A percentile compares a stretch with the other conserved stretches of the same genome.
Conservation (phyloP, 257 asterid species). For the Jacaranda copaia region DNA sequence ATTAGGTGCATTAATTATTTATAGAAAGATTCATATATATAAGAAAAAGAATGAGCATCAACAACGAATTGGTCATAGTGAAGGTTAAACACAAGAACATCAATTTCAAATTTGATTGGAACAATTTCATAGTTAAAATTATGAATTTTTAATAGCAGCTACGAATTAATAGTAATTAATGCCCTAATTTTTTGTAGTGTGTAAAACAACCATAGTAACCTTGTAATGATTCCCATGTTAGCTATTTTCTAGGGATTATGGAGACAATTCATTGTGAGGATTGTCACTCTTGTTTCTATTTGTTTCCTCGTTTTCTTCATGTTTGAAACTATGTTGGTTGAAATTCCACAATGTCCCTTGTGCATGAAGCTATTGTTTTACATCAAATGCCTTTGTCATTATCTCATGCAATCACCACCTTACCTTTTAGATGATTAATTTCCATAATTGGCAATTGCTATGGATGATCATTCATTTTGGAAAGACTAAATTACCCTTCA, state of each 20-base stretch:
- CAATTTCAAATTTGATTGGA: too few relatives aligned
- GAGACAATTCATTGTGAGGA: neutral
- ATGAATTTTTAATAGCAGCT: too few relatives aligned
- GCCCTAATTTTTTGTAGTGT: neutral
- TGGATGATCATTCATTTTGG: neutral
- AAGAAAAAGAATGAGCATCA: too few relatives aligned
- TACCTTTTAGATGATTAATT: neutral
- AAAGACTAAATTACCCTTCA: neutral
- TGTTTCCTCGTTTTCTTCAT: conserved; percentile 25
- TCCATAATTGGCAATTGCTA: conserved; percentile 27
- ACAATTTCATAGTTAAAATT: too few relatives aligned
- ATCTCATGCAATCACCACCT: neutral
- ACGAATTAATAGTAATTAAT: too few relatives aligned
- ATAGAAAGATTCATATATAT: too few relatives aligned
- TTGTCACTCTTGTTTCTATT: neutral
- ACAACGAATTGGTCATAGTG: too few relatives aligned
- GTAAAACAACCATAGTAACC: conserved; percentile 14
- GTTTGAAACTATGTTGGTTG: neutral
- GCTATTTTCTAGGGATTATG: conserved; percentile 13
- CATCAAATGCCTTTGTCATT: conserved; percentile 14
- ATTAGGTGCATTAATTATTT: too few relatives aligned
- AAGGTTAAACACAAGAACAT: too few relatives aligned
- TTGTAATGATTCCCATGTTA: neutral
- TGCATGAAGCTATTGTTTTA: neutral
- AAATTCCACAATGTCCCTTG: too few relatives aligned